Evolutionary conservation across 192 early-diverging fungal genomes (phyloP), one percentile per base, ranked within the genome.

Genomic region (Dissophora ornata): DNA sequence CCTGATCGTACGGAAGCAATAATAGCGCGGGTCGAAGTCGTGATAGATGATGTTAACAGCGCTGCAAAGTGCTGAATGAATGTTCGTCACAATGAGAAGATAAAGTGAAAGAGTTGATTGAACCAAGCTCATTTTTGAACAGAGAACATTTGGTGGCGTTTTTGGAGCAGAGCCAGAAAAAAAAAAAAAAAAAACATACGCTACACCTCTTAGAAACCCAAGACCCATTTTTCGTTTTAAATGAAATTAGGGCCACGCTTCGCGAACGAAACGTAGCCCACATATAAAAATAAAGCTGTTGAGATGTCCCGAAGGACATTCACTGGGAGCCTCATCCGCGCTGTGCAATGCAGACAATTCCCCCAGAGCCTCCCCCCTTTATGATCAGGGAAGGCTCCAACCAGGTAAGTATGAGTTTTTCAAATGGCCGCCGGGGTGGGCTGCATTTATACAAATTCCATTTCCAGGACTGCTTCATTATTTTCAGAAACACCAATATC

Each of bases 261-360:
- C 67, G 67, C 54, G 61, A 62, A 63, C 54, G 69, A 63, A 50
- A 56, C 32, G 19, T 57, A 42, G 42, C 61, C 69, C 69, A 42
- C 36, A 71, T 71, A 49, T 71, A 71, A 71, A 71, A 71, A 71
- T 71, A 44, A 71, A 71, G 69, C 69, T 71, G 60, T 63, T 71
- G 69, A 71, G 69, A 71, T 71, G 69, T 71, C 69, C 69, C 69
- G 69, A 71, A 63, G 69, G 60, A 71, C 69, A 71, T 71, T 71
- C 69, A 71, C 69, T 71, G 60, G 61, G 29, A 13, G 8, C 32
- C 22, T 62, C 69, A 58, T 36, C 69, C 69, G 61, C 69, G 69
- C 60, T 71, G 69, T 71, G 69, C 69, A 71, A 71, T 71, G 69
- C 69, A 71, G 69, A 36, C 69, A 52, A 29, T 19, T 61, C 36